Conservation (phyloP, 192 early-diverging fungal species). For the Paraglomus brasilianum region DNA sequence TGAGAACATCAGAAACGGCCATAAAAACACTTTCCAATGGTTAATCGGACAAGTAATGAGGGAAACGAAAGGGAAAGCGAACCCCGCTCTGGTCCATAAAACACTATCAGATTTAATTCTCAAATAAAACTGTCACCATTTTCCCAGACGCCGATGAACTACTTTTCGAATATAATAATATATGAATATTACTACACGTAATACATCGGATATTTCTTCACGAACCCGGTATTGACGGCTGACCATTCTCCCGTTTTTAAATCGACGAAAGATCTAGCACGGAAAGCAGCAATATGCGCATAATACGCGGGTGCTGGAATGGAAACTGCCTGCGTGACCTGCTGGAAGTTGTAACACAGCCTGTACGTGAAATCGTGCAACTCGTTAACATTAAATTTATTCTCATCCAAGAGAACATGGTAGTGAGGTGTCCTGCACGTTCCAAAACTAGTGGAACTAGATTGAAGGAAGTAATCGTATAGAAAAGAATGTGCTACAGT, state of each 20-base stretch:
- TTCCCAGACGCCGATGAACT: too few relatives aligned
- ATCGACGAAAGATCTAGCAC: too few relatives aligned
- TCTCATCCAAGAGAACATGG: constrained; percentile 85
- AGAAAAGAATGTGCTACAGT: constrained; percentile 66
- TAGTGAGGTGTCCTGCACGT: constrained; percentile 87
- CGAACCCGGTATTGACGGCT: too few relatives aligned
- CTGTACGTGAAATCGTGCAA: constrained; percentile 88
- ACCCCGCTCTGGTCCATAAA: constrained; percentile 67
- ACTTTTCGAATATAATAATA: too few relatives aligned
- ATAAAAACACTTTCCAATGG: constrained; percentile 68
- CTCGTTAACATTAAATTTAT: constrained; percentile 73
- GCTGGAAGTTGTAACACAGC: constrained; percentile 88
- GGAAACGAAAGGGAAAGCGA: constrained; percentile 73
- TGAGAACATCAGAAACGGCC: constrained; percentile 59
- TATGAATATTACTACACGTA: too few relatives aligned
- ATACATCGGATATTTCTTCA: too few relatives aligned
- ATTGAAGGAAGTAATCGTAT: constrained; percentile 79
- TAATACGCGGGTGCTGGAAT: constrained; percentile 78
- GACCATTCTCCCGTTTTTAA: too few relatives aligned
- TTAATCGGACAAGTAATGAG: constrained; percentile 85
- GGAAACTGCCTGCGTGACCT: constrained; percentile 82
- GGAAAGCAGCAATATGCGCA: constrained; percentile 82
- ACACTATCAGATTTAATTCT: constrained; percentile 35
- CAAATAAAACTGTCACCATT: too few relatives aligned
- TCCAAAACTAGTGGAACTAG: constrained; percentile 83